Base-by-base conservation (phyloP, 1,139 yeast genomes). In the Wickerhamomyces sp. region DNA sequence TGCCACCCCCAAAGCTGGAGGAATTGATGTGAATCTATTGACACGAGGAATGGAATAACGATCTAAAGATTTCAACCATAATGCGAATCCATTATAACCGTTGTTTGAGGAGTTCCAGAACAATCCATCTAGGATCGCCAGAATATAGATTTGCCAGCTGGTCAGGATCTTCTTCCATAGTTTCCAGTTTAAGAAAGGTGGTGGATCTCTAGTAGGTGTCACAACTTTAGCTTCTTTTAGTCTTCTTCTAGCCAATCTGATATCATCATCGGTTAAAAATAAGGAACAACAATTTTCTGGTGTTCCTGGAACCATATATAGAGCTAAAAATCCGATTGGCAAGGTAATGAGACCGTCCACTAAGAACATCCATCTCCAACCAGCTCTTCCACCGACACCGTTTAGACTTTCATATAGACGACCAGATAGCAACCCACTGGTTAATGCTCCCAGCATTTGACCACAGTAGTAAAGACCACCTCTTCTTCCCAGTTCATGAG, bases 361-460 rank as follows among this genome's bases (percentile, higher is more conserved):
- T 37, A 78, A 73, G 48, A 78, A 78, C 43, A 78, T 67, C 85
- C 85, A 78, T 57, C 78, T 70, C 85, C 85, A 79, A 5, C 81
- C 74, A 16, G 61, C 70, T 36, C 74, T 60, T 2, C 82, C 81
- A 27, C 54, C 54, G 3, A 49, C 50, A 9, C 76, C 77, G 41
- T 69, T 63, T 51, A 78, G 53, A 20, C 59, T 51, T 36, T 72
- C 60, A 51, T 65, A 75, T 35, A 80, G 74, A 7, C 80, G 76
- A n/a, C 82, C 76, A 38, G 82, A 81, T 26, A 82, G 61, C 37
- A 79, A 70, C 32, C 88, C 86, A 6, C 84, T 71, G 5, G 85
- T 76, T 53, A 81, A 59, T 20, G 74, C 62, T 10, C 89, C 89
- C 18, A 80, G 60, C 57, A 69, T 72, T 51, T 78, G 81, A 27